phyloP scores from a whole-genome alignment of 495 filamentous ascomycete species.

The Chaetomium tenue region DNA sequence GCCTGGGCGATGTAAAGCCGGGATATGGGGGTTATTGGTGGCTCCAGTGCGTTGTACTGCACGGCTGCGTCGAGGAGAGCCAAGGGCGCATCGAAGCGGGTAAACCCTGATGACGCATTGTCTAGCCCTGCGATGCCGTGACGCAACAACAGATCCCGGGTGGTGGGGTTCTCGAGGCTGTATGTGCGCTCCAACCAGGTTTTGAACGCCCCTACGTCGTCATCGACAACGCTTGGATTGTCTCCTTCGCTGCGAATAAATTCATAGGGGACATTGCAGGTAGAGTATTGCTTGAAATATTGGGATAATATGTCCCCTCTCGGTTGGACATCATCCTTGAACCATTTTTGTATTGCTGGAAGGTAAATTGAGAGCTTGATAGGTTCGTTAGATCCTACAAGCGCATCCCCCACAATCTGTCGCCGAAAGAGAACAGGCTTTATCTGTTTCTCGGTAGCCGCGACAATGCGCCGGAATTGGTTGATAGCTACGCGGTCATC shows the following conservation, averaged over 20 bases:
- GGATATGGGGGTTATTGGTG: constrained; percentile 17
- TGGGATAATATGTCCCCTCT: not conserved
- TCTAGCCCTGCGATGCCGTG: not conserved
- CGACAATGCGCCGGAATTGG: not conserved
- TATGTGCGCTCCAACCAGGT: not conserved
- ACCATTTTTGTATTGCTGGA: constrained; percentile 21
- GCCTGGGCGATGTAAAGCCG: constrained; percentile 83
- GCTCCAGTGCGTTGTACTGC: constrained; percentile 31
- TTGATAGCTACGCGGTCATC: not conserved
- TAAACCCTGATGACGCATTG: constrained; percentile 26
- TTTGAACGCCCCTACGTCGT: not conserved
- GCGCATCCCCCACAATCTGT: not conserved
- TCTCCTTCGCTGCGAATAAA: not conserved
- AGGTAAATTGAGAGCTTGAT: not conserved
- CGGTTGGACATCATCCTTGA: not conserved
- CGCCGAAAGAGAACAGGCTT: constrained; percentile 4
- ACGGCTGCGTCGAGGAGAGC: constrained; percentile 38
- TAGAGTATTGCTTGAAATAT: not conserved
- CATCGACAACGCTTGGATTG: too few species aligned
- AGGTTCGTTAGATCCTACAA: not conserved
- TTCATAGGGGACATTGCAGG: constrained; percentile 14
- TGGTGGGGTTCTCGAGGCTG: not conserved
- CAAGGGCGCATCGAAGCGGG: constrained; percentile 41
- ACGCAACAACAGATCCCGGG: not conserved
- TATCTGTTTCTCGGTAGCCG: not conserved